Percentiles rank a stretch among this genome's conserved stretches.
These are phyloP conservation scores for Schizosaccharomyces pombe DNA, from an alignment of 805 yeast genomes.

Conservation along the genomic window ASM294v3 CU329670.1:2075001-2075500, in stretches of 20 bases:
- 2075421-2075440: background rate
- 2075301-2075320: background rate
- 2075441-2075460: background rate
- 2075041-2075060: background rate
- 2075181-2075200: background rate
- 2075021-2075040: background rate
- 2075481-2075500: conserved; percentile 20
- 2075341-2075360: background rate
- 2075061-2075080: background rate
- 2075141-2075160: background rate
- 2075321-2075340: background rate
- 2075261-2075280: background rate
- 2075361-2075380: background rate
- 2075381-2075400: background rate
- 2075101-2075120: background rate
- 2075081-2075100: background rate
- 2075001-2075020: background rate
- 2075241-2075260: background rate
- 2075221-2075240: too few relatives aligned
- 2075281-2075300: background rate
- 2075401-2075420: background rate
- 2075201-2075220: background rate
- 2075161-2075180: background rate
- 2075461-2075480: background rate
- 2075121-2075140: background rate